phyloP scores from a whole-genome alignment of 2,329 filamentous ascomycete species.

The Fusarium penzigii region DNA sequence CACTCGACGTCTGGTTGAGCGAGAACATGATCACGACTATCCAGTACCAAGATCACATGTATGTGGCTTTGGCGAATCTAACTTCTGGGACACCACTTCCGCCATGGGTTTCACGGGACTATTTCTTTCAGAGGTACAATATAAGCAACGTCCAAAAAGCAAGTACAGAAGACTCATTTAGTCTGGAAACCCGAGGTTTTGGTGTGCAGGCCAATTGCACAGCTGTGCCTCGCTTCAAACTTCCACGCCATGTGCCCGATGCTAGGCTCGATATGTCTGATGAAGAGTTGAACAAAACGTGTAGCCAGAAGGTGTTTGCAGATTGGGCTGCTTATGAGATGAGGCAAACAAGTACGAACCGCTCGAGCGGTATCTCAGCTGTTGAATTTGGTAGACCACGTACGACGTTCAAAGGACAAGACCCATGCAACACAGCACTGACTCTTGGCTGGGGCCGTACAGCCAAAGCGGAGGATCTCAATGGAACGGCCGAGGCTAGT shows the following conservation, averaged over 20 bases:
- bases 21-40: not conserved
- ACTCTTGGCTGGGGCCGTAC: constrained; percentile 27
- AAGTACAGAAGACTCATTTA: constrained; percentile 6
- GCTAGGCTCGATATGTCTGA: not conserved
- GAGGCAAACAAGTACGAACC: not conserved
- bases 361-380: not conserved
- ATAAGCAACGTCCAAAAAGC: not conserved
- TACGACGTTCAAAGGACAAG: not conserved
- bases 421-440: constrained; percentile 15
- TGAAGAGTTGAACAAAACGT: not conserved
- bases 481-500: constrained; percentile 15
- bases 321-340: too few relatives aligned
- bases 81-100: constrained; percentile 45
- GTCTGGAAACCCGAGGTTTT: constrained; percentile 29
- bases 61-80: constrained; percentile 47
- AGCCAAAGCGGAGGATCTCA: not conserved
- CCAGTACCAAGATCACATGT: constrained; percentile 28
- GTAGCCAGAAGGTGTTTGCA: not conserved
- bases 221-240: not conserved
- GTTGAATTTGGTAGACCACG: not conserved
- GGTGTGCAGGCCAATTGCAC: constrained; percentile 28
- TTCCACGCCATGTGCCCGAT: constrained; percentile 1
- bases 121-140: constrained; percentile 50
- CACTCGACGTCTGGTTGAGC: not conserved
- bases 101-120: constrained; percentile 47